phyloP scores from a whole-genome alignment of 2,329 filamentous ascomycete genomes.

The Cryphonectria carpinicola region DNA sequence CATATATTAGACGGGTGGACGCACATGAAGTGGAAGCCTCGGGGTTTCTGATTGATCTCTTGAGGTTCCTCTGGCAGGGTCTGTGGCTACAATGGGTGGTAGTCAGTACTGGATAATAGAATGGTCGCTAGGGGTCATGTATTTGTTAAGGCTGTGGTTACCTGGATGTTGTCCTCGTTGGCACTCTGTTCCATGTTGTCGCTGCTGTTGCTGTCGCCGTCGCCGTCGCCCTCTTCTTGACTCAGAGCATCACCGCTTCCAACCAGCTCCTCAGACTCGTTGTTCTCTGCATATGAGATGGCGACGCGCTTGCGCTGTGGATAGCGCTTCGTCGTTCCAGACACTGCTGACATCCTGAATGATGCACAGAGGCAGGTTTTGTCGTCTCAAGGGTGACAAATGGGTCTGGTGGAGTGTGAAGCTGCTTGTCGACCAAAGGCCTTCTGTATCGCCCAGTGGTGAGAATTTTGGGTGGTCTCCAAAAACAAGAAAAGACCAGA shows the following conservation, averaged over 20 bases:
- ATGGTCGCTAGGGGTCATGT: background rate
- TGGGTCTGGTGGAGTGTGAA: background rate
- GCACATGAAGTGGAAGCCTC: conserved; percentile 8
- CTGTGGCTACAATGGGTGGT: background rate
- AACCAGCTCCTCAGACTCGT: background rate
- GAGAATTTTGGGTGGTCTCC: too few relatives aligned
- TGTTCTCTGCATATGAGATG: conserved; percentile 1
- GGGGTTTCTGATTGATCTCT: background rate
- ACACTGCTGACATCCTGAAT: background rate
- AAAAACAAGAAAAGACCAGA: background rate
- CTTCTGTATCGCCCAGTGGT: background rate
- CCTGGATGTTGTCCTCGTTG: background rate
- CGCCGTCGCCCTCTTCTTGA: background rate
- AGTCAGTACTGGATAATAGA: background rate
- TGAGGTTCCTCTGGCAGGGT: background rate
- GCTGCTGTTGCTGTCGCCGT: background rate
- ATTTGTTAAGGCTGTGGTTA: background rate
- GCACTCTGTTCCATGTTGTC: background rate
- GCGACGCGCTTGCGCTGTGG: background rate
- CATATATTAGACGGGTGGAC: background rate
- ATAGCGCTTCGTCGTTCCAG: background rate
- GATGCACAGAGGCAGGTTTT: background rate
- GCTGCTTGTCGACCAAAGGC: background rate
- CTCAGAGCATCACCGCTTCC: background rate
- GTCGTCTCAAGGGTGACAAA: background rate